Conservation (phyloP, 1,139 yeast species). For the Hemisphaericaspora xylofermentans region DNA sequence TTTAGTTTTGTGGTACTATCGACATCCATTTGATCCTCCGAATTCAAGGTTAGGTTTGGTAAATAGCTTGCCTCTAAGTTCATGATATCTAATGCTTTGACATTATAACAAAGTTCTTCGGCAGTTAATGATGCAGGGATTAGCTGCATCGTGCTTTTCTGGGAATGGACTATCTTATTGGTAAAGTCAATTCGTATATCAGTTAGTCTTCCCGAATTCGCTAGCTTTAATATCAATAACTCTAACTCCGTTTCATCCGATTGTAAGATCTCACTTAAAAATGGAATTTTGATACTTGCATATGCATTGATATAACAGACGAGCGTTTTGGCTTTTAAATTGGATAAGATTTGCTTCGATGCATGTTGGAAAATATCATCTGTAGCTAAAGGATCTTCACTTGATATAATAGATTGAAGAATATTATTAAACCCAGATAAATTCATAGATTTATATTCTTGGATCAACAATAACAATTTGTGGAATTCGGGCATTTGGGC, state of each 20-base stretch:
- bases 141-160: conserved; percentile 8
- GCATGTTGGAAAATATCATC: conserved; percentile 36
- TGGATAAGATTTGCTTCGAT: conserved; percentile 25
- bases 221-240: conserved; percentile 36
- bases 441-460: conserved; percentile 32
- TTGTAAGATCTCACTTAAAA: conserved; percentile 22
- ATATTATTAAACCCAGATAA: conserved; percentile 21
- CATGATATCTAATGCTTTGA: conserved; percentile 24
- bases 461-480: conserved; percentile 28
- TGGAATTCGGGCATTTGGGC: conserved; percentile 36
- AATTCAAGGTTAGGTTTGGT: neutral
- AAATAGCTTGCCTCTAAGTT: conserved; percentile 9
- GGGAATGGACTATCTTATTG: conserved; percentile 25
- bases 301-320: conserved; percentile 31
- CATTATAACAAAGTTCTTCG: conserved; percentile 26
- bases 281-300: conserved; percentile 26
- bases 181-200: conserved; percentile 47
- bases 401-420: conserved; percentile 16
- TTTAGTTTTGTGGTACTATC: conserved; percentile 8
- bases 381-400: conserved; percentile 22
- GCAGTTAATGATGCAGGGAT: conserved; percentile 21
- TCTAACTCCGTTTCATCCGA: conserved; percentile 33
- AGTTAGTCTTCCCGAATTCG: conserved; percentile 44
- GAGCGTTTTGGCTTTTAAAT: conserved; percentile 33
- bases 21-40: conserved; percentile 14